Conservation (phyloP, 1,284 basidiomycete species). For the Cystobasidium slooffiae region DNA sequence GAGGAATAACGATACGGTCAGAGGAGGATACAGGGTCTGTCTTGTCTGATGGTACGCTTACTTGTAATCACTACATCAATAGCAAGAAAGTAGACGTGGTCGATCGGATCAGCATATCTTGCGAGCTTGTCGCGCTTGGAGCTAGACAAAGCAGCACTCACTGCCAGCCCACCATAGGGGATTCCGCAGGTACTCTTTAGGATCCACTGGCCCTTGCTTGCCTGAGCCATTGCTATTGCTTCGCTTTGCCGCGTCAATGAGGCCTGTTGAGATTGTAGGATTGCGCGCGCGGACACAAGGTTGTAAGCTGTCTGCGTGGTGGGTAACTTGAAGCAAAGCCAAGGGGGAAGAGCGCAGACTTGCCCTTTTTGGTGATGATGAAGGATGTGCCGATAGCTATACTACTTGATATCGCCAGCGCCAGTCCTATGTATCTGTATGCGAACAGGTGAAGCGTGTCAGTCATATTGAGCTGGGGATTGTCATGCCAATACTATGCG, state of each 20-base stretch:
- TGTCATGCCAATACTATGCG: background rate
- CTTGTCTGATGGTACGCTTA: background rate
- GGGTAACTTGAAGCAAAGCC: background rate
- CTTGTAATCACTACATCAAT: conserved; percentile 28
- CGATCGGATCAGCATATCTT: conserved; percentile 19
- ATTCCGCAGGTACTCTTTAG: conserved; percentile 83
- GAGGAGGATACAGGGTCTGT: background rate
- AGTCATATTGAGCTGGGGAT: background rate
- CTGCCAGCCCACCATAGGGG: conserved; percentile 98
- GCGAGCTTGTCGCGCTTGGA: background rate
- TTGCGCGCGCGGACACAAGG: background rate
- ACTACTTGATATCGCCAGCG: conserved; percentile 80
- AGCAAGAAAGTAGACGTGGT: background rate
- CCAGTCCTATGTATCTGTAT: conserved; percentile 69
- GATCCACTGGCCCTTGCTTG: conserved; percentile 71
- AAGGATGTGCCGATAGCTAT: conserved; percentile 87
- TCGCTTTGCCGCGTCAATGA: conserved; percentile 46
- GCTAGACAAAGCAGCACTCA: conserved; percentile 61
- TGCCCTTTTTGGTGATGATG: conserved; percentile 92
- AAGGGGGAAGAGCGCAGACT: background rate
- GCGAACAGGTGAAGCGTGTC: background rate
- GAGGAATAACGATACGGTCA: background rate
- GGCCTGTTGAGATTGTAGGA: conserved; percentile 19
- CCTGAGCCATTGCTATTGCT: conserved; percentile 4
- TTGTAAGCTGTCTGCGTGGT: background rate